These are phyloP conservation scores for Letharia lupina DNA, from an alignment of 495 filamentous ascomycete species.

Conservation along the genomic window DNA sequence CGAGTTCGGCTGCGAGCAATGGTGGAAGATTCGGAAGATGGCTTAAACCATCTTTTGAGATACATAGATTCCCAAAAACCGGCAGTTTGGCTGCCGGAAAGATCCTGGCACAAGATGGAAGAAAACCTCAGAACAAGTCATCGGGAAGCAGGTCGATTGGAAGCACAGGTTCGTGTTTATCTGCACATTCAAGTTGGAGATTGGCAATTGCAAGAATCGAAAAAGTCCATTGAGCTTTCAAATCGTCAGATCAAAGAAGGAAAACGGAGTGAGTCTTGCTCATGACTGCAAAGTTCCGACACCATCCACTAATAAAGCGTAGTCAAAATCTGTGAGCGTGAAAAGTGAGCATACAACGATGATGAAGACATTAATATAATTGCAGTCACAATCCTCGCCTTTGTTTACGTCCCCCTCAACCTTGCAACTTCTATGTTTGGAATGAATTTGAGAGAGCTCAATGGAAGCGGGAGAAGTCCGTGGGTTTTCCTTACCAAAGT, in stretches of 20 bases:
- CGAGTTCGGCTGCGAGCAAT: neutral
- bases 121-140: neutral
- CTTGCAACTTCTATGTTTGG: constrained; percentile 19
- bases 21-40: neutral
- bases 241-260: constrained; percentile 8
- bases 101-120: neutral
- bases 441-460: constrained; percentile 20
- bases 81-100: neutral
- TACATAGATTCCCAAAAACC: neutral
- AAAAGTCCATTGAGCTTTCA: constrained; percentile 10
- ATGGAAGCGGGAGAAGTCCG: constrained; percentile 7
- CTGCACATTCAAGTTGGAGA: neutral
- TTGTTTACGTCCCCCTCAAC: constrained; percentile 18
- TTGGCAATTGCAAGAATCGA: neutral
- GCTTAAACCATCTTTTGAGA: neutral
- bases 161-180: neutral
- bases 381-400: constrained; percentile 19
- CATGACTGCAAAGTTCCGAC: no score
- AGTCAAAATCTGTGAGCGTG: constrained; percentile 11
- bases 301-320: neutral
- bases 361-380: neutral
- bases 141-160: constrained; percentile 4
- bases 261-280: constrained; percentile 2
- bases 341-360: neutral
- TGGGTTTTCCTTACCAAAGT: constrained; percentile 16